Evolutionary conservation across 1,284 basidiomycete species (phyloP), one percentile per base, ranked within the genome.

Genomic region (Sparassis latifolia): DNA sequence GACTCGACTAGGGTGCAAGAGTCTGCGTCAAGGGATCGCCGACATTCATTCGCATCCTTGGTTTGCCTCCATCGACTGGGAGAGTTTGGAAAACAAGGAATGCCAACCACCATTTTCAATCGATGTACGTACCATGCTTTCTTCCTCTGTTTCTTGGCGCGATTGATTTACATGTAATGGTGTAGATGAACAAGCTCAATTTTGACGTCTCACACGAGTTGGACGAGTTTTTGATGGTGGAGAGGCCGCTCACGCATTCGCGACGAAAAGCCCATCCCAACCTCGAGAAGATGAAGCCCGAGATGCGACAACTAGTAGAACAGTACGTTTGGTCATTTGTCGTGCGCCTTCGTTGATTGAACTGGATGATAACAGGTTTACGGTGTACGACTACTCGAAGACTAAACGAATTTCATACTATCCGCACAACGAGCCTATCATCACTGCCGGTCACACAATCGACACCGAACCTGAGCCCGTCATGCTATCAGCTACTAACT

Each of bases 121-220:
- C 35, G 92, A 97, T 65, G 90, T 92, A 59, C 58, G 89, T 80
- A 3, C 40, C 30, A 0, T 43, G 32, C 38, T 30, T 20, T 29
- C 29, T 48, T 30, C 44, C 33, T 52, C 40, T 44, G 37, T 43
- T 46, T 31, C 37, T 43, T 33, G 42, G 45, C 52, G 45, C 46
- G 50, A 12, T 43, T 63, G 47, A 30, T 43, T 47, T 39, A 52
- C 50, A 28, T n/a, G 9, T 35, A 33, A 31, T 42, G 52, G 37
- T 49, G 45, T 46, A 96, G 91, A 83, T 86, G 65, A 93, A 94
- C 66, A 88, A 88, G 67, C 91, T 94, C 33, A 98, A 98, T 69
- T 99, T 99, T 68, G 96, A 99, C 63, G 91, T 96, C 32, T 87
- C 92, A 37, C 94, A 98, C 66, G 96, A 98, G 71, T 78, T 98